phyloP scores from a whole-genome alignment of 768 basidiomycete genomes.

The Lenzites betulinus region DNA sequence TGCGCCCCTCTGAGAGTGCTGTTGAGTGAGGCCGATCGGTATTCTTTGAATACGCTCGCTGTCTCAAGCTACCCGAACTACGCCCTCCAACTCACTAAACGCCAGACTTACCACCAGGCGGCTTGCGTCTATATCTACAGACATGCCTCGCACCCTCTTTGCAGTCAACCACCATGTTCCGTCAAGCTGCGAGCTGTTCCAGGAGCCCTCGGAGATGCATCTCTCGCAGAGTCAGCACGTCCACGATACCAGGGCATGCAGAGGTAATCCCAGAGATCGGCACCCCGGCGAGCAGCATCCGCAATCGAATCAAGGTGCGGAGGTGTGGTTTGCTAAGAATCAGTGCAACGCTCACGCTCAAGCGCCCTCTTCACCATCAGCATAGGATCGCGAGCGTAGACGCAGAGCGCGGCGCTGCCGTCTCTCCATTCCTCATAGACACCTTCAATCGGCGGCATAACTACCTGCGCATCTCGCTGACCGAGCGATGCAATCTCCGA shows the following conservation, averaged over 20 bases:
- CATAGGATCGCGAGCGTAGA: conserved; percentile 60
- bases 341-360: not conserved
- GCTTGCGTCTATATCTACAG: not conserved
- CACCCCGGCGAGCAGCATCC: not conserved
- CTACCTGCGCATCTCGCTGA: conserved; percentile 87
- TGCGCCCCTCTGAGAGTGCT: too few species aligned
- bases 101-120: not conserved
- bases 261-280: conserved; percentile 1
- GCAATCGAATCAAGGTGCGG: conserved; percentile 11
- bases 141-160: not conserved
- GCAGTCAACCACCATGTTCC: conserved; percentile 6
- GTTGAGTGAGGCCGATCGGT: too few species aligned
- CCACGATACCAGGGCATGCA: not conserved
- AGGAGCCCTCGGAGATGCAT: not conserved
- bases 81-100: not conserved
- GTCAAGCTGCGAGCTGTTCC: not conserved
- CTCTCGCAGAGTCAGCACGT: not conserved
- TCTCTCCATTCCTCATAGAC: conserved; percentile 63
- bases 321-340: not conserved
- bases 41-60: too few species aligned
- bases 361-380: conserved; percentile 35
- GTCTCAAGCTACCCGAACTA: too few species aligned
- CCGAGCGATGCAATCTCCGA: conserved; percentile 85
- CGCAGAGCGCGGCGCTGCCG: conserved; percentile 35
- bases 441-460: conserved; percentile 70